Base-by-base conservation (phyloP, 208 protist species). In the Lotmaria passim region DNA sequence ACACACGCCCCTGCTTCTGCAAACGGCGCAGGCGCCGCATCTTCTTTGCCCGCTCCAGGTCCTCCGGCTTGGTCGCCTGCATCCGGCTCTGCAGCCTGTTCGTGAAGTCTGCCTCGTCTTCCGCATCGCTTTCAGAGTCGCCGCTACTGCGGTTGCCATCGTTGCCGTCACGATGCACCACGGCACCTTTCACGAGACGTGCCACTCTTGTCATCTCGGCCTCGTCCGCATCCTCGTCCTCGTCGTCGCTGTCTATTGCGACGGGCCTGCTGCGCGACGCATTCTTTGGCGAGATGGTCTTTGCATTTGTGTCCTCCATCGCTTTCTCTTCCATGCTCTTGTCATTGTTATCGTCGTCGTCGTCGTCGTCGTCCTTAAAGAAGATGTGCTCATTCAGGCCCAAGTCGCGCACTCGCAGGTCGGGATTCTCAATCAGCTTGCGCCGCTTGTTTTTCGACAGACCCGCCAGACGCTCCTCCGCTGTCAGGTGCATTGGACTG, bases 391-490 rank as follows among this genome's bases (percentile, higher is more conserved):
- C 76, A 64, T 71, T 93, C 10, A 96, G 79, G 19, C 84, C 82
- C 12, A 96, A 68, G 52, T 96, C 91, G 2, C 82, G 77, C 56
- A 96, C 82, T 15, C 89, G 89, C 26, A 96, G 64, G 53, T 96
- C 89, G 6, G 89, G 79, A 12, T 72, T 90, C 56, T 96, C 86
- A 71, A 96, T 79, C 56, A 83, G 86, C 61, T 83, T 86, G 1
- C 86, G 76, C n/a, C 81, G 67, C 79, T 94, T 96, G 36, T 82
- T 81, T 73, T 94, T 96, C 15, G 91, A 96, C 31, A 96, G 78
- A 38, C 91, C 91, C 3, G 91, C 88, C n/a, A 96, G 70, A 33
- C 91, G 89, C 76, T 96, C 91, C 6, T 91, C 81, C 8, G 74
- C 63, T 11, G 81, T 93, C 6, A 96, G 68, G 48, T 82, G 71